Base-by-base conservation (phyloP, 495 filamentous ascomycete species). In the Elasticomyces elasticus region DNA sequence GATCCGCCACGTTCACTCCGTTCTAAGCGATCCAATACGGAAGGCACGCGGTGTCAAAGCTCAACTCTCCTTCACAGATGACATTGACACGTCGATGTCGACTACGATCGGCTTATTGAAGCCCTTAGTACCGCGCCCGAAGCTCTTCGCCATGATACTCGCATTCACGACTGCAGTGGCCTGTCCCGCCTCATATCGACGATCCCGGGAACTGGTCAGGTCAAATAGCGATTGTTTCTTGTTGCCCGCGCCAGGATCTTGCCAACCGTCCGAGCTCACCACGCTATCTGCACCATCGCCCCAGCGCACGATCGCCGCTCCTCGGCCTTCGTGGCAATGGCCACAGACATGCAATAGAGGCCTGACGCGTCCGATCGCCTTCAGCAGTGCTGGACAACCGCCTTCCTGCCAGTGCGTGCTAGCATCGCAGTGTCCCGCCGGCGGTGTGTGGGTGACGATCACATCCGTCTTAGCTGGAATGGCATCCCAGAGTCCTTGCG, bases 101-200 rank as follows among this genome's bases (percentile, higher is more conserved):
- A 91, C 80, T 7, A 90, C 80, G 51, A 91, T 83, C 7, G 86
- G 81, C 60, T 86, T 83, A 68, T 87, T 80, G 67, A 85, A 79
- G 50, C 61, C 72, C 62, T 82, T 84, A 27, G 72, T 73, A 1
- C 67, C 70, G 1, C 64, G 65, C 15, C 72, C 75, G 71, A 79
- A 85, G 60, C 76, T 83, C 2, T 72, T 79, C 10, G 79, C 76
- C 72, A 84, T 73, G 56, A 89, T 82, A 17, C 85, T 79, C 28
- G 84, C 83, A 68, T 90, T 91, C 60, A 89, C 75, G 48, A 92
- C 69, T 63, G 82, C 87, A 9, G 85, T 89, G 69, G 90, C 87
- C 52, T 67, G 74, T 60, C 83, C 49, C 12, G 5, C 24, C 46
- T 52, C 43, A 10, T 5, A 20, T 26, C 23, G 40, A n/a, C 38